Evolutionary conservation across 2,329 filamentous ascomycete species (phyloP).

Genomic region (Esteya vermicola): DNA sequence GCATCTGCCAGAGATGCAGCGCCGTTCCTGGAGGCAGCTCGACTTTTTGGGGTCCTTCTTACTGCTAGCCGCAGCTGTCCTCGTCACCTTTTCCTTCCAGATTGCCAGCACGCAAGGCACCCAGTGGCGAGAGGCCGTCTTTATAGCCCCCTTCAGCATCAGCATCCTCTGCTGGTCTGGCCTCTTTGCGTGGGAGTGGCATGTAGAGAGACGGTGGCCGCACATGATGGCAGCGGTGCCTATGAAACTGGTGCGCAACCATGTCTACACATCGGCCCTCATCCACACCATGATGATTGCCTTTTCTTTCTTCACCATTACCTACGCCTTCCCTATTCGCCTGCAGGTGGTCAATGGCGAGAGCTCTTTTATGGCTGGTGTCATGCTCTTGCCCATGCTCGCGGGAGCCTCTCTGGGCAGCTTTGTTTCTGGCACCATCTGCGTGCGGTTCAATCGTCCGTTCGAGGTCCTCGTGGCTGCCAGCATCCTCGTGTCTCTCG

Average conservation of each 20-base stretch:
- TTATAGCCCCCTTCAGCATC: slow-evolving; percentile 25
- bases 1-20: slow-evolving; percentile 22
- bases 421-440: slow-evolving; percentile 25
- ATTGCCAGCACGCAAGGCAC: slow-evolving; percentile 23
- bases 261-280: slow-evolving; percentile 26
- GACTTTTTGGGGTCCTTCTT: slow-evolving; percentile 40
- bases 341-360: slow-evolving; percentile 34
- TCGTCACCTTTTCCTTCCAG: slow-evolving; percentile 45
- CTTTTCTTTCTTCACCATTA: slow-evolving; percentile 32
- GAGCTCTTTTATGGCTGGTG: slow-evolving; percentile 28
- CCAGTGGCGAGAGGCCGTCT: slow-evolving; percentile 27
- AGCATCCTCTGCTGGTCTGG: slow-evolving; percentile 21
- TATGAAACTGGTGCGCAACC: slow-evolving; percentile 30
- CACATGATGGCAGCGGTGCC: slow-evolving; percentile 30
- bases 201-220: slow-evolving; percentile 16
- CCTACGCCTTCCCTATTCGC: slow-evolving; percentile 34
- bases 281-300: slow-evolving; percentile 33
- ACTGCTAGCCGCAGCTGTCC: slow-evolving; percentile 35
- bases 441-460: slow-evolving; percentile 24
- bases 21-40: slow-evolving; percentile 31
- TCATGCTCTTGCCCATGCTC: slow-evolving; percentile 40
- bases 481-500: slow-evolving; percentile 27
- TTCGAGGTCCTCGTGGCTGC: slow-evolving; percentile 28
- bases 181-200: slow-evolving; percentile 26
- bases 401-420: slow-evolving; percentile 32